Conservation (phyloP, 805 yeast genomes). For the Kazachstania psychrophila region DNA sequence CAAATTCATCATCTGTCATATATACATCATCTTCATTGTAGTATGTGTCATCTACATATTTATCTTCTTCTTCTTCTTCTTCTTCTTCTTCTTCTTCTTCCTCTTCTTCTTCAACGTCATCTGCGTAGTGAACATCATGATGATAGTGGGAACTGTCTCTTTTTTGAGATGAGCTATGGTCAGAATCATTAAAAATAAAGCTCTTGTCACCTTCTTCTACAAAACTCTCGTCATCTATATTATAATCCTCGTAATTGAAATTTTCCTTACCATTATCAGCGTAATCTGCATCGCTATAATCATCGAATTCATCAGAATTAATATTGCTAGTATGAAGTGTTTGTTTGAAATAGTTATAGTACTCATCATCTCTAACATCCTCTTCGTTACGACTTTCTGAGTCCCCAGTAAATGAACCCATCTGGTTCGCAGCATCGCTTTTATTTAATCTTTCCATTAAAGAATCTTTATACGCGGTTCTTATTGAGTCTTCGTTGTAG, state of each 20-base stretch:
- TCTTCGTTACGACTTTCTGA: not conserved
- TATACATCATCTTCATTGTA: conserved; percentile 7
- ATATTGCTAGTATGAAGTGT: not conserved
- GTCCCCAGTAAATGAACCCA: not conserved
- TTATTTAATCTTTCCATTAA: not conserved
- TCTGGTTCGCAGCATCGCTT: not conserved
- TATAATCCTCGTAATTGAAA: not conserved
- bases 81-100: conserved; percentile 11
- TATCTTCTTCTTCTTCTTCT: conserved; percentile 14
- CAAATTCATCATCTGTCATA: conserved; percentile 6
- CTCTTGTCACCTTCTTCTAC: conserved; percentile 6
- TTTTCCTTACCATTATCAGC: not conserved
- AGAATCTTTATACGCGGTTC: conserved; percentile 2
- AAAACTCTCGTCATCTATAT: conserved; percentile 10
- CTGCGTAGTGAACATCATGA: no score
- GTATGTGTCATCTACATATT: conserved; percentile 11
- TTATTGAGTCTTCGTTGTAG: not conserved
- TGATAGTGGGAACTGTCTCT: no score
- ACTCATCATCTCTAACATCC: not conserved
- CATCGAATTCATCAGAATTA: not conserved
- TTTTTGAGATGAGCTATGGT: not conserved
- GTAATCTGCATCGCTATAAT: not conserved
- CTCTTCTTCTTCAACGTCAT: conserved; percentile 3
- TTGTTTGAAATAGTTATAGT: conserved; percentile 3
- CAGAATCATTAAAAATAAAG: conserved; percentile 1